A percentile compares a stretch with the other conserved stretches of the same genome.
Evolutionary conservation across 2,329 filamentous ascomycete genomes (phyloP).

Genomic region (Chalaropsis thielavioides): DNA sequence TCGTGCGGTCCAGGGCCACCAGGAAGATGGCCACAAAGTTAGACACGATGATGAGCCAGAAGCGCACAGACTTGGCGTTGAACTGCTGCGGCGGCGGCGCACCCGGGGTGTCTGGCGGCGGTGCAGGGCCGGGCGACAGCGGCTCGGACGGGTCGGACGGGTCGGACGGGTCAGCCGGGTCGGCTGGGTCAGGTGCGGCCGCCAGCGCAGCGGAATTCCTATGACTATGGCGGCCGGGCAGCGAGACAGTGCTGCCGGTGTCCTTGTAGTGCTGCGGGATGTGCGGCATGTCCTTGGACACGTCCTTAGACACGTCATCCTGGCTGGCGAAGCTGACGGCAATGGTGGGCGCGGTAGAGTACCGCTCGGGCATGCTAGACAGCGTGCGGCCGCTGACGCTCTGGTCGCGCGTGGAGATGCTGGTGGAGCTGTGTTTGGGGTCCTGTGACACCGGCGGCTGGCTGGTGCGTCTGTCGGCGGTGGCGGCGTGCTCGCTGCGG

Average conservation of each 20-base stretch:
- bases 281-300: too few species aligned
- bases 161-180: background rate
- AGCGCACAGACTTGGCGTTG: conserved; percentile 37
- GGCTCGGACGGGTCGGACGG: conserved; percentile 22
- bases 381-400: background rate
- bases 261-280: background rate
- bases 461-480: too few species aligned
- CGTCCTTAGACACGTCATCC: background rate
- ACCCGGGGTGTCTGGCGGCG: background rate
- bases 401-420: background rate
- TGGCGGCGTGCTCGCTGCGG: too few species aligned
- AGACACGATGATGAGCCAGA: conserved; percentile 41
- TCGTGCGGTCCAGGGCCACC: conserved; percentile 41
- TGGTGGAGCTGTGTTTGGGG: background rate
- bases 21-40: conserved; percentile 42
- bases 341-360: conserved; percentile 4
- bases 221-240: background rate
- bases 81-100: conserved; percentile 28
- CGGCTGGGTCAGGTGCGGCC: too few species aligned
- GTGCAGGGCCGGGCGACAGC: background rate
- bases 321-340: background rate
- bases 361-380: conserved; percentile 2
- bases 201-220: background rate
- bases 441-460: background rate
- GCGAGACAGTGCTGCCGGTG: background rate